A percentile compares a stretch with the other conserved stretches of the same genome.
These are phyloP conservation scores for Euphorbia pulcherrima DNA, from an alignment of 345 rosid genomes.

Conservation along the genomic window DNA sequence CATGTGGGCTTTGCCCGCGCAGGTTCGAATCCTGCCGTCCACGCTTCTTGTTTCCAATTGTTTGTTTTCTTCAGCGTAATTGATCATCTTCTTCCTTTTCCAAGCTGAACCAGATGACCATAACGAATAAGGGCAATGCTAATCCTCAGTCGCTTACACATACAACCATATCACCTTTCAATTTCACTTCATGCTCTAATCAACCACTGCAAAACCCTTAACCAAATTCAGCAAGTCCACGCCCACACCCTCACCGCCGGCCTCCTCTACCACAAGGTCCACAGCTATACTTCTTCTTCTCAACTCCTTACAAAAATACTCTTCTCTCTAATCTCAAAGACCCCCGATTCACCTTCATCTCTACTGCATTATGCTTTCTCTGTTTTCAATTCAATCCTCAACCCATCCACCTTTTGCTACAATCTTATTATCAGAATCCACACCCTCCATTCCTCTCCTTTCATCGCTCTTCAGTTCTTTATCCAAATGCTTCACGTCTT, in stretches of 20 bases:
- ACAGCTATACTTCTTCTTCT: too few relatives aligned
- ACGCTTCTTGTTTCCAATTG: not conserved
- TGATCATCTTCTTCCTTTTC: not conserved
- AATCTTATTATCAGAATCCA: conserved; percentile 49
- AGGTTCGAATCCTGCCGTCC: conserved; percentile 75
- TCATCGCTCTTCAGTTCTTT: conserved; percentile 47
- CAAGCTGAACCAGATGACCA: not conserved
- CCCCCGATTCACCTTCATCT: conserved; percentile 5
- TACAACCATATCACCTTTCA: not conserved
- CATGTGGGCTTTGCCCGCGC: conserved; percentile 93
- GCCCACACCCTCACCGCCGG: conserved; percentile 34
- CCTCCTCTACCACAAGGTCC: conserved; percentile 15
- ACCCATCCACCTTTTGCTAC: conserved; percentile 57
- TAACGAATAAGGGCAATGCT: conserved; percentile 7
- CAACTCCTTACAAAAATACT: too few relatives aligned
- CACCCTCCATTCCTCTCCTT: conserved; percentile 48
- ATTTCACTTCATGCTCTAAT: not conserved
- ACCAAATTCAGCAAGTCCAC: conserved; percentile 41
- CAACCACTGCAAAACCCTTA: conserved; percentile 27
- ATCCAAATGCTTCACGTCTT: conserved; percentile 49
- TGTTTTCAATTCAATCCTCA: conserved; percentile 36
- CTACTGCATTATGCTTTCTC: conserved; percentile 36
- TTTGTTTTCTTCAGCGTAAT: too few relatives aligned
- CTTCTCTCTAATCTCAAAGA: conserved; percentile 29
- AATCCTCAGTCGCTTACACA: not conserved